Evolutionary conservation across 805 yeast species (phyloP).

Genomic region (Kurtzmaniella cleridarum): DNA sequence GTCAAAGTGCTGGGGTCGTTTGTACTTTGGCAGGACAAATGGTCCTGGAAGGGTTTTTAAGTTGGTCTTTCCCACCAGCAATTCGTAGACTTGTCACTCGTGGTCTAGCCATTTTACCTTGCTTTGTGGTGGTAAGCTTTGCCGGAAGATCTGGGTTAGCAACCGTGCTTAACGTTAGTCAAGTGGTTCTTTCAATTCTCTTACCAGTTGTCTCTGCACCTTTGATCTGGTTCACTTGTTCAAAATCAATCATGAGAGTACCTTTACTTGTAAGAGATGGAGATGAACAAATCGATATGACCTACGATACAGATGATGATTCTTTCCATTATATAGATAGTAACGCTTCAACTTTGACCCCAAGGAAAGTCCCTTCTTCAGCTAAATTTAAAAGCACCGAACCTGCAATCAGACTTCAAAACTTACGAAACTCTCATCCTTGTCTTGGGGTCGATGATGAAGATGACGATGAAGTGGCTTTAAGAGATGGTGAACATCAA

Average conservation of each 20-base stretch:
- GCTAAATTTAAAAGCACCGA: constrained; percentile 24
- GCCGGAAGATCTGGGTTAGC: constrained; percentile 42
- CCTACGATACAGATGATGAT: constrained; percentile 10
- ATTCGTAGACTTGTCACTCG: constrained; percentile 37
- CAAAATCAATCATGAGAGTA: constrained; percentile 57
- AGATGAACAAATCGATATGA: constrained; percentile 19
- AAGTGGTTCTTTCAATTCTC: constrained; percentile 39
- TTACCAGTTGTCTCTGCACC: constrained; percentile 42
- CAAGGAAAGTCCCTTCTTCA: neutral
- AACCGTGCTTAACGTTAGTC: constrained; percentile 40
- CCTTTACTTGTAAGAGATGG: constrained; percentile 29
- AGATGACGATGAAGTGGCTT: constrained; percentile 23
- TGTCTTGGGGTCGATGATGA: constrained; percentile 39
- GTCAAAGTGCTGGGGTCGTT: constrained; percentile 45
- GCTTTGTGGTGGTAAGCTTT: constrained; percentile 28
- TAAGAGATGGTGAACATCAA: neutral
- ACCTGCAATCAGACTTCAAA: constrained; percentile 37
- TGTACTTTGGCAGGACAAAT: constrained; percentile 48
- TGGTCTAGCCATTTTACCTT: constrained; percentile 38
- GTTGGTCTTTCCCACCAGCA: constrained; percentile 42
- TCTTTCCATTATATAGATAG: constrained; percentile 1
- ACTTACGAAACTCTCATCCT: constrained; percentile 35
- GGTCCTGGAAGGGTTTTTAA: constrained; percentile 40
- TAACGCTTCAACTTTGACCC: neutral
- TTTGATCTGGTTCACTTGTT: constrained; percentile 39